phyloP scores from a whole-genome alignment of 352 stramenopile genomes.

The Thalassiosira oceanica region DNA sequence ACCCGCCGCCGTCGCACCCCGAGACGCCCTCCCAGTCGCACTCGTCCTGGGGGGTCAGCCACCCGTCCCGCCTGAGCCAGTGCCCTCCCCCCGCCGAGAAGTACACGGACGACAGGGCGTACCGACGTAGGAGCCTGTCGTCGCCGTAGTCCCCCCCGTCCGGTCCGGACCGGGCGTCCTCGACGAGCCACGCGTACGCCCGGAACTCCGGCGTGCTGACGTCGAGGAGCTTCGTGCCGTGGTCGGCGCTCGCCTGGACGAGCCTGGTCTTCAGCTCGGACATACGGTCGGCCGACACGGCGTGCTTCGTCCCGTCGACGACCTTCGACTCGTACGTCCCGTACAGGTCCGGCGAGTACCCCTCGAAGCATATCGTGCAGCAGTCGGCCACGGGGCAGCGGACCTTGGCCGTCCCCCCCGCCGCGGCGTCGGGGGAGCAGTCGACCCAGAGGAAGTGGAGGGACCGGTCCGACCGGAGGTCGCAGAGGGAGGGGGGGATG shows the following conservation, averaged over 20 bases:
- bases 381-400: conserved; percentile 19
- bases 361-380: conserved; percentile 53
- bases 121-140: conserved; percentile 34
- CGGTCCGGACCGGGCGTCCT: conserved; percentile 8
- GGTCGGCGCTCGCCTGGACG: conserved; percentile 2
- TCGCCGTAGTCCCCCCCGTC: conserved; percentile 4
- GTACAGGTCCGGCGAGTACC: conserved; percentile 15
- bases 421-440: background rate
- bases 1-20: conserved; percentile 14
- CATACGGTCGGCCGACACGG: conserved; percentile 5
- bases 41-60: conserved; percentile 27
- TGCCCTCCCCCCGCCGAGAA: conserved; percentile 27
- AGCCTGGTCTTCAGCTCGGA: conserved; percentile 23
- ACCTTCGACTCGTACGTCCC: background rate
- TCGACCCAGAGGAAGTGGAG: conserved; percentile 35
- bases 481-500: conserved; percentile 16
- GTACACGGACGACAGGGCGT: conserved; percentile 41
- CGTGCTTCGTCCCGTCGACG: conserved; percentile 13
- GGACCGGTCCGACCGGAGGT: conserved; percentile 4
- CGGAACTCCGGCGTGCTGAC: conserved; percentile 30
- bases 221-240: conserved; percentile 17
- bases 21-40: conserved; percentile 33
- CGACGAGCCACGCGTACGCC: conserved; percentile 28
- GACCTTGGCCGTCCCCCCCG: conserved; percentile 15
- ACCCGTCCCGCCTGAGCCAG: conserved; percentile 24